Base-by-base conservation (phyloP, 257 asterid genomes). In the Plantago major region DNA sequence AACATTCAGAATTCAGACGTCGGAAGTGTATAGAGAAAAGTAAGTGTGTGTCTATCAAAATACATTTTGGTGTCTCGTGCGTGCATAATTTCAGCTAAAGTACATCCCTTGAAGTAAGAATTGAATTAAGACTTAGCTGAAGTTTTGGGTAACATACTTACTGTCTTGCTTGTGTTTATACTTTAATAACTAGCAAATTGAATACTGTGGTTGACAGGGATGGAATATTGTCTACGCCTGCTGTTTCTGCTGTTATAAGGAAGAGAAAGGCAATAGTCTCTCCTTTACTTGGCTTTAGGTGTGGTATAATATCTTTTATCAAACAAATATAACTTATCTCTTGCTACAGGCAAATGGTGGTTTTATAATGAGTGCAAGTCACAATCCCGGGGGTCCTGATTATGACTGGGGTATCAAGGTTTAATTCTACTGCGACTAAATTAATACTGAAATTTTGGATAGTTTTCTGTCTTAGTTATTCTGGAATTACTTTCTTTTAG, bases 331-430 rank as follows among this genome's bases (percentile, higher is more conserved):
- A 18, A 40, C 53, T 72, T 52, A 44, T 58, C 65, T 64, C 61
- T 54, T 40, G 42, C 40, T 10, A 46, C 78, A 93, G 99, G 99
- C 97, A 46, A 89, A 87, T 75, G 97, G 99, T 62, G 97, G 97
- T 67, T 89, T 93, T 71, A 64, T 93, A 69, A 93, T 89, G 99
- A 93, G 99, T 71, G 96, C 99, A 60, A 93, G 96, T 78, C 99
- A 93, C 74, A 93, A 89, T 79, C 96, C 94, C 17, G 99, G 99
- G 60, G 99, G 99, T 65, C 99, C 97, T 9, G 96, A 89, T 18
- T 85, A 89, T 60, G 99, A 93, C 67, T 93, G 99, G 99, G 99
- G 99, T 66, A 93, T 93, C 78, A 93, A 93, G 99, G 97, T 89
- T 46, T 69, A 58, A 46, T 67, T 30, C 44, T 40, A 19, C 47